Base-by-base conservation (phyloP, 306 rosid genomes). In the Luffa acutangula region DNA sequence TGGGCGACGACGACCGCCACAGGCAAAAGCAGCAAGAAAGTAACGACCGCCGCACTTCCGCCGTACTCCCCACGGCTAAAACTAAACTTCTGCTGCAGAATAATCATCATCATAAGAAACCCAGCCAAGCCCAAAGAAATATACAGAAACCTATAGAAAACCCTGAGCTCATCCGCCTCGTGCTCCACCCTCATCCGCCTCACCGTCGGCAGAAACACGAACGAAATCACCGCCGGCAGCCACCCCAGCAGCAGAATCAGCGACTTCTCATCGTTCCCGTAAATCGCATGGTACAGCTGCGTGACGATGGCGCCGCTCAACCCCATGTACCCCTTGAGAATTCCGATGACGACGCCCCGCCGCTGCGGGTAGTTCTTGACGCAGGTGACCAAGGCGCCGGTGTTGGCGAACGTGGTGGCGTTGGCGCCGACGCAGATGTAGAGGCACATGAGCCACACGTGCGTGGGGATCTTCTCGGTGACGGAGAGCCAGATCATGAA, bases 401-500 rank as follows among this genome's bases (percentile, higher is more conserved):
- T 93, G 85, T 93, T 93, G 66, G 93, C 81, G n/a, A 88, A 93
- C 4, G 93, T 83, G 2, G 91, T 93, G 0, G 94, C 92, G 63
- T 89, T 93, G 4, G 94, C 91, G 6, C 96, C 93, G 33, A 88
- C 77, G 45, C 84, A 86, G 77, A 93, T 86, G 85, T 91, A 91
- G 69, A 90, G 76, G 17, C 91, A 91, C 94, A 93, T 89, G 6
- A 83, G 87, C 98, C 98, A 91, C 0, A 86, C 89, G 0, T 79
- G 53, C 0, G 98, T 86, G 0, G 89, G 9, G 0, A 93, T 86
- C 46, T 45, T 87, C 4, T 58, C 6, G 0, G 94, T 63, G 7
- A 93, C 89, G 0, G 90, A 84, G 2, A 93, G 88, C 93, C 93
- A 93, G 3, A 93, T 88, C 98, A 93, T 93, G 87, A 93, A 88